phyloP scores from a whole-genome alignment of 2,329 filamentous ascomycete genomes.

The Penicillium sp. region DNA sequence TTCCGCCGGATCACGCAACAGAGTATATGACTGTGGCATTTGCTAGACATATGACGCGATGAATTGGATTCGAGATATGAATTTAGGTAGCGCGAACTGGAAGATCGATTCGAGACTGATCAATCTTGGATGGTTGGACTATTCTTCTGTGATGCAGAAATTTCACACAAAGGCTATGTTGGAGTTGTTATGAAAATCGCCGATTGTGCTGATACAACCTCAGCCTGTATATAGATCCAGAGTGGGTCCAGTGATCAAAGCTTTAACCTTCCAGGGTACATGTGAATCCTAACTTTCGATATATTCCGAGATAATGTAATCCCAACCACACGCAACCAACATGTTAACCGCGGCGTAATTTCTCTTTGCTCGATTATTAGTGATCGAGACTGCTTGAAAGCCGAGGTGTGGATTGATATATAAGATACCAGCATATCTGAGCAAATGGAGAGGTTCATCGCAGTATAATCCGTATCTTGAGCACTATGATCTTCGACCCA shows the following conservation, averaged over 20 bases:
- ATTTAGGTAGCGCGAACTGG: neutral
- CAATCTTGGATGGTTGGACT: too few species aligned
- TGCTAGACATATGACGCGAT: neutral
- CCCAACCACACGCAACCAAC: neutral
- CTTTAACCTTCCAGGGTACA: neutral
- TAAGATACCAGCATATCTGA: neutral
- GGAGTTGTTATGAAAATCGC: neutral
- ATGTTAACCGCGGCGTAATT: neutral
- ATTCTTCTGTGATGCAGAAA: neutral
- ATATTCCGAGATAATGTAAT: conserved; percentile 6
- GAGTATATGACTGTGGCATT: conserved; percentile 3
- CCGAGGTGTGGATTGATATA: neutral
- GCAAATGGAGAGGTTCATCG: neutral
- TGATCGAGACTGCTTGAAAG: neutral
- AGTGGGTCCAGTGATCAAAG: neutral
- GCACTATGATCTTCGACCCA: conserved; percentile 3
- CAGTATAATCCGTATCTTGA: neutral
- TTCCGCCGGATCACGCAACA: neutral
- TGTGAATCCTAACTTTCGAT: neutral
- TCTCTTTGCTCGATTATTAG: neutral
- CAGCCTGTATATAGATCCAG: neutral
- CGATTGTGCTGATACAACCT: neutral
- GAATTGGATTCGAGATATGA: neutral
- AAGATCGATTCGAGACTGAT: neutral
- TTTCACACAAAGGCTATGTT: neutral